Percentiles rank a stretch among this genome's conserved stretches.
These are phyloP conservation scores for Lentithecium fluviatile DNA, from an alignment of 495 filamentous ascomycete species.

Conservation along the genomic window DNA sequence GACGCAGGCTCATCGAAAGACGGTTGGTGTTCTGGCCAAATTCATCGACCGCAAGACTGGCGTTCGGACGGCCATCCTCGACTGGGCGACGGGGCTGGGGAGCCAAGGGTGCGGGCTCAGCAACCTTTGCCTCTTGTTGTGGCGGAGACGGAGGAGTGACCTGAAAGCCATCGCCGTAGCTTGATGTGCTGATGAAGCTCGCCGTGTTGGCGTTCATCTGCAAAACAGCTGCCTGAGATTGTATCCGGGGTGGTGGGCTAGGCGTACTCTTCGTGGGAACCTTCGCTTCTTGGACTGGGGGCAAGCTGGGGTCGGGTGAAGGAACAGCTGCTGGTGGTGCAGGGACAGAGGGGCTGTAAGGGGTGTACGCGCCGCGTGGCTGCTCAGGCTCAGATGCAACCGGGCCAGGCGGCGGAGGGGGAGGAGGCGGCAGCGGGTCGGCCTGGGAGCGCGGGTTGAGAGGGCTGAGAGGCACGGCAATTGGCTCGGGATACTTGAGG, in stretches of 20 bases:
- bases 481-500: constrained; percentile 26
- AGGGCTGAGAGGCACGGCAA: constrained; percentile 12
- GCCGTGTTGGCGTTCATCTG: constrained; percentile 26
- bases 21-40: constrained; percentile 62
- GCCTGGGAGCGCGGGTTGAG: constrained; percentile 3
- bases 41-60: constrained; percentile 55
- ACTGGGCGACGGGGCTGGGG: constrained; percentile 10
- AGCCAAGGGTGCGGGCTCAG: neutral
- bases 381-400: constrained; percentile 35
- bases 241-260: constrained; percentile 36
- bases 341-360: constrained; percentile 9
- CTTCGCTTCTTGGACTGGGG: constrained; percentile 12
- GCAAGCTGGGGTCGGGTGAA: neutral
- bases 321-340: constrained; percentile 6
- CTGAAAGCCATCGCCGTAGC: constrained; percentile 62
- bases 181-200: constrained; percentile 51
- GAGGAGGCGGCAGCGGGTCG: constrained; percentile 19
- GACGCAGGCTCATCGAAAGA: constrained; percentile 86
- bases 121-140: neutral
- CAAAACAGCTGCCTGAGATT: constrained; percentile 41
- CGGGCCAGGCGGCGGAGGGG: constrained; percentile 15
- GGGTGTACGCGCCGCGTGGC: constrained; percentile 1
- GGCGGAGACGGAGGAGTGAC: constrained; percentile 49
- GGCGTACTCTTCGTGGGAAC: constrained; percentile 23
- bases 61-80: constrained; percentile 1